Evolutionary conservation across 139 green algal species (phyloP).

Genomic region (Tetradesmus lagerheimii): DNA sequence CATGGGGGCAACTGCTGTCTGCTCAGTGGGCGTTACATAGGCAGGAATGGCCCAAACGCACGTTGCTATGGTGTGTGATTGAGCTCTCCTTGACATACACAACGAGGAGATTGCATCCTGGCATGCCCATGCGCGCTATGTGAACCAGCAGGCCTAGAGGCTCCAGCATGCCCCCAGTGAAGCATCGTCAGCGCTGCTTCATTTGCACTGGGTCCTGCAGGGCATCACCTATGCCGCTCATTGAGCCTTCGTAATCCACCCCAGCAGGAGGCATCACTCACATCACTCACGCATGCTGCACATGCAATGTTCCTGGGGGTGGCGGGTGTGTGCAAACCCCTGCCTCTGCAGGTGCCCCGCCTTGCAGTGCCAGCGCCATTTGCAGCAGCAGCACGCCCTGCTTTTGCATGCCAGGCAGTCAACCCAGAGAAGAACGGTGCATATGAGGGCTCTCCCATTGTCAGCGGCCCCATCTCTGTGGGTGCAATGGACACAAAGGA

Average conservation of each 20-base stretch:
- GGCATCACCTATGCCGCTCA: background rate
- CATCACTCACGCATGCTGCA: background rate
- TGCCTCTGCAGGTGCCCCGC: background rate
- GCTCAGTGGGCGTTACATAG: slow-evolving; percentile 1
- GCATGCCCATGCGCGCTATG: background rate
- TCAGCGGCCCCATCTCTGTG: slow-evolving; percentile 46
- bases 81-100: background rate
- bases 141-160: background rate
- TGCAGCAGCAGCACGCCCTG: background rate
- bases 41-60: background rate
- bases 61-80: background rate
- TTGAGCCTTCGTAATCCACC: background rate
- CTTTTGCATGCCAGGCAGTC: background rate
- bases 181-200: background rate
- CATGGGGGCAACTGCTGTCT: background rate
- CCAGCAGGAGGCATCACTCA: background rate
- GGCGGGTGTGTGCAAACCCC: too few species aligned
- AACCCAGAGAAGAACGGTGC: slow-evolving; percentile 37
- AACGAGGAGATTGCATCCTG: background rate
- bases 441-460: slow-evolving; percentile 32
- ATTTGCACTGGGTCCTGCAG: background rate
- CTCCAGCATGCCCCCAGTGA: background rate
- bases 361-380: background rate
- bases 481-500: slow-evolving; percentile 7
- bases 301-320: background rate